Evolutionary conservation across 176 grass and related monocot genomes (phyloP).

Genomic region (Oryza australiensis): DNA sequence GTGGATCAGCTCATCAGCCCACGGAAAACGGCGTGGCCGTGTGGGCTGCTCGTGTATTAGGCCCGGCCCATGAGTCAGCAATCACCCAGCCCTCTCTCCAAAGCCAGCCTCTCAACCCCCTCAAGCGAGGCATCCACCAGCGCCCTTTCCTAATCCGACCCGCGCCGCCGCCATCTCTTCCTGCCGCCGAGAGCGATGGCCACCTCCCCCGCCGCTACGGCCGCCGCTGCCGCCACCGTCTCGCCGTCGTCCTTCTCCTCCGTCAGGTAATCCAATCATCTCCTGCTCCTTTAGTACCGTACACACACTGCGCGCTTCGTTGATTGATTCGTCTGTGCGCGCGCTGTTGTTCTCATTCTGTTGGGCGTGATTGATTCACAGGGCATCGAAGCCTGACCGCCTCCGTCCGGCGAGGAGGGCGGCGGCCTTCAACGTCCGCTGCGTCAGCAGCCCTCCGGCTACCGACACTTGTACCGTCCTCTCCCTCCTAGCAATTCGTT

Average conservation of each 20-base stretch:
- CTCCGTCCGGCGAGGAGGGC: constrained; percentile 20
- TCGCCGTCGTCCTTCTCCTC: constrained; percentile 9
- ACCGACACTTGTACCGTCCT: constrained; percentile 37
- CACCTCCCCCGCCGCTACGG: not conserved
- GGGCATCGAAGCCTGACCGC: constrained; percentile 33
- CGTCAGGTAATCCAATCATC: constrained; percentile 17
- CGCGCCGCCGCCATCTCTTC: constrained; percentile 8
- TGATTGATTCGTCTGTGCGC: not conserved
- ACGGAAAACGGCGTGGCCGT: not conserved
- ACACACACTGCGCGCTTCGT: not conserved
- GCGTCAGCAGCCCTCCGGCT: constrained; percentile 35
- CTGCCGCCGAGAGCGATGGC: constrained; percentile 25
- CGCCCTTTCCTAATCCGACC: not conserved
- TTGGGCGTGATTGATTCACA: not conserved
- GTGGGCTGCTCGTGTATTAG: not conserved
- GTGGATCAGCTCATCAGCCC: not conserved
- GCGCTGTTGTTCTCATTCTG: not conserved
- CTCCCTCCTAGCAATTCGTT: not conserved
- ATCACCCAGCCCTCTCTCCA: not conserved
- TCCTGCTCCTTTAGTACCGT: not conserved
- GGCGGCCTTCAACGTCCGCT: constrained; percentile 21
- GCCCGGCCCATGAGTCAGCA: not conserved
- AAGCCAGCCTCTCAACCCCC: not conserved
- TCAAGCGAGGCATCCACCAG: not conserved
- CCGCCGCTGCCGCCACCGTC: constrained; percentile 6